Evolutionary conservation across 441 rosid species (phyloP).

Genomic region (Pelargonium myrrhifolium): DNA sequence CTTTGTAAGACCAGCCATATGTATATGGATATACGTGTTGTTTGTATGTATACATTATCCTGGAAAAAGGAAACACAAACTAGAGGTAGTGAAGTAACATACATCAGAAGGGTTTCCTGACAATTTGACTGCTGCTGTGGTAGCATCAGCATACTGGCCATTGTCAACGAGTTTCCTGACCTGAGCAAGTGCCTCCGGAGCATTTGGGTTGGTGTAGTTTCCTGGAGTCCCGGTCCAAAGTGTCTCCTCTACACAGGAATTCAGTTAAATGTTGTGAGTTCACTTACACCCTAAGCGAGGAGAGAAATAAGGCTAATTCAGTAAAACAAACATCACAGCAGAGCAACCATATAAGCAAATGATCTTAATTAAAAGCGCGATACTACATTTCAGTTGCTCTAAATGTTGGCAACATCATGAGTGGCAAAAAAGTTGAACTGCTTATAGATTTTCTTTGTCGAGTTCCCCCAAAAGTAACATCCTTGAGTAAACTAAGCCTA

Average conservation of each 20-base stretch:
- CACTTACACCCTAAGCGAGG: not conserved
- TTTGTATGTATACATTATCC: not conserved
- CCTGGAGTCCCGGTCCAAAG: slow-evolving; percentile 24
- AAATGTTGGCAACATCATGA: too few species aligned
- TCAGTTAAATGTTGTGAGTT: not conserved
- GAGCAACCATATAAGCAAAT: not conserved
- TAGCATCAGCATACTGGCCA: slow-evolving; percentile 20
- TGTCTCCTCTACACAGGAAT: slow-evolving; percentile 18
- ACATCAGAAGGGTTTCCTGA: slow-evolving; percentile 17
- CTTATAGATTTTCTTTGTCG: too few species aligned
- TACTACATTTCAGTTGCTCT: not conserved
- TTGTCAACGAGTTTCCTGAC: slow-evolving; percentile 23
- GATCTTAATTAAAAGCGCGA: not conserved
- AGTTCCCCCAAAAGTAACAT: too few species aligned
- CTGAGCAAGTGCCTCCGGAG: slow-evolving; percentile 11
- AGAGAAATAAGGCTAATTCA: not conserved
- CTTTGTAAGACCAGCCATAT: too few species aligned
- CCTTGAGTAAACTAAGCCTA: too few species aligned
- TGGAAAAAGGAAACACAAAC: not conserved
- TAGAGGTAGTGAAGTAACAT: not conserved
- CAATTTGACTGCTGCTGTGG: slow-evolving; percentile 19
- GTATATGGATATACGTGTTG: too few species aligned
- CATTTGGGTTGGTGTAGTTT: slow-evolving; percentile 19
- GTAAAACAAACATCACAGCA: not conserved
- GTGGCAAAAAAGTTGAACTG: too few species aligned